A percentile compares a stretch with the other conserved stretches of the same genome.
Conservation (phyloP, 2,329 filamentous ascomycete species). For the Chalara sp. region DNA sequence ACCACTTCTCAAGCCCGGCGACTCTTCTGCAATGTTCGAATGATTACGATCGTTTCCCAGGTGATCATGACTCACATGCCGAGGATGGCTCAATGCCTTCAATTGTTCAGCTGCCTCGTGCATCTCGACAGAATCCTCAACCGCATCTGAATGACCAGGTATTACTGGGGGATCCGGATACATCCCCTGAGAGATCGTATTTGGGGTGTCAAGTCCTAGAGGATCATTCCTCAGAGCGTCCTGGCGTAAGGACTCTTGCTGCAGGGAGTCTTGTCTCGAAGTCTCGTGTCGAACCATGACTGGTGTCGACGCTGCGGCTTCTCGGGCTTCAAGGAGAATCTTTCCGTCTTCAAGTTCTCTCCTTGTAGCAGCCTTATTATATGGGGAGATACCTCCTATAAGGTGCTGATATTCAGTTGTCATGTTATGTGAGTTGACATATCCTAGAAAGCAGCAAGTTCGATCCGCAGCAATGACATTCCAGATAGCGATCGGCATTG, state of each 20-base stretch:
- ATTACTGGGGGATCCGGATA: constrained; percentile 17
- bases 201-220: constrained; percentile 21
- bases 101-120: constrained; percentile 61
- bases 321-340: constrained; percentile 40
- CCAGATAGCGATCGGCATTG: constrained; percentile 58
- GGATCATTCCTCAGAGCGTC: constrained; percentile 18
- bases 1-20: constrained; percentile 24
- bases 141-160: constrained; percentile 38
- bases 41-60: constrained; percentile 23
- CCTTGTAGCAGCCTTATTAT: constrained; percentile 35
- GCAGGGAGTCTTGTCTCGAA: background rate
- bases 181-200: constrained; percentile 17
- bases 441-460: constrained; percentile 58
- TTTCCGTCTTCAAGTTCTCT: constrained; percentile 52
- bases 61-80: constrained; percentile 44
- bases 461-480: constrained; percentile 59
- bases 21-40: constrained; percentile 26
- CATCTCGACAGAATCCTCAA: constrained; percentile 62
- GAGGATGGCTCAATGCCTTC: constrained; percentile 57
- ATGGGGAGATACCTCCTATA: constrained; percentile 37
- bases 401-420: constrained; percentile 55
- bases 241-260: constrained; percentile 14
- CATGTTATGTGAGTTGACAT: constrained; percentile 62
- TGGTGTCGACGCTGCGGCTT: constrained; percentile 27
- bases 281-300: constrained; percentile 37